These are phyloP conservation scores for Mortierella sp. DNA, from an alignment of 371 early-diverging fungal genomes.

Conservation along the genomic window DNA sequence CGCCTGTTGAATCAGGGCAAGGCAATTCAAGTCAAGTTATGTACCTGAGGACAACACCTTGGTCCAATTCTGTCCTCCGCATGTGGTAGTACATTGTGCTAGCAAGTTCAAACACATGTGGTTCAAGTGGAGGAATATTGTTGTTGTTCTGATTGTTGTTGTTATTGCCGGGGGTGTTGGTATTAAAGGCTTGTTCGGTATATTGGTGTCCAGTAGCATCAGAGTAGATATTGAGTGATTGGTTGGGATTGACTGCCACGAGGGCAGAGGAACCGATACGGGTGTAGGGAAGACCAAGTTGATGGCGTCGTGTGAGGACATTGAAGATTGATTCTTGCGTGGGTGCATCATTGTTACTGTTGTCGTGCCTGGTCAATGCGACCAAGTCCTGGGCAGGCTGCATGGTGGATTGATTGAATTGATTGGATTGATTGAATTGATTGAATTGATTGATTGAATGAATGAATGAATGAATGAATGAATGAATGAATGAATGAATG, in stretches of 20 bases:
- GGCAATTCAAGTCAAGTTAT: no score
- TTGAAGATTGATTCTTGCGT: slow-evolving; percentile 70
- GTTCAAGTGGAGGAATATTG: slow-evolving; percentile 42
- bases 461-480: not conserved
- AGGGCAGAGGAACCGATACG: slow-evolving; percentile 69
- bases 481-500: not conserved
- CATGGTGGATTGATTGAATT: slow-evolving; percentile 10
- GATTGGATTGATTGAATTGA: not conserved
- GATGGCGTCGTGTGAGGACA: slow-evolving; percentile 66
- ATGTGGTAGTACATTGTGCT: slow-evolving; percentile 77
- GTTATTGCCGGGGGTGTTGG: not conserved
- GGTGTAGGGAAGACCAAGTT: slow-evolving; percentile 71
- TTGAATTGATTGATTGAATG: not conserved
- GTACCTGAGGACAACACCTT: slow-evolving; percentile 81
- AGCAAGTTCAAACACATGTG: slow-evolving; percentile 72
- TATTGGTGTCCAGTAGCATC: slow-evolving; percentile 58
- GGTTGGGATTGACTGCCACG: slow-evolving; percentile 73
- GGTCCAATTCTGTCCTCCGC: slow-evolving; percentile 87
- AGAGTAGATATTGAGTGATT: slow-evolving; percentile 65
- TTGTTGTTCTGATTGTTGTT: slow-evolving; percentile 6
- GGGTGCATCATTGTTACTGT: slow-evolving; percentile 56
- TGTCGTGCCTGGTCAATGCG: slow-evolving; percentile 43
- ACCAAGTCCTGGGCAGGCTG: slow-evolving; percentile 48
- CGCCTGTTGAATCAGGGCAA: no score
- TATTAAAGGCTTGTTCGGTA: slow-evolving; percentile 6